Conservation (phyloP, 2,329 filamentous ascomycete species). For the Penicillium capsulatum region DNA sequence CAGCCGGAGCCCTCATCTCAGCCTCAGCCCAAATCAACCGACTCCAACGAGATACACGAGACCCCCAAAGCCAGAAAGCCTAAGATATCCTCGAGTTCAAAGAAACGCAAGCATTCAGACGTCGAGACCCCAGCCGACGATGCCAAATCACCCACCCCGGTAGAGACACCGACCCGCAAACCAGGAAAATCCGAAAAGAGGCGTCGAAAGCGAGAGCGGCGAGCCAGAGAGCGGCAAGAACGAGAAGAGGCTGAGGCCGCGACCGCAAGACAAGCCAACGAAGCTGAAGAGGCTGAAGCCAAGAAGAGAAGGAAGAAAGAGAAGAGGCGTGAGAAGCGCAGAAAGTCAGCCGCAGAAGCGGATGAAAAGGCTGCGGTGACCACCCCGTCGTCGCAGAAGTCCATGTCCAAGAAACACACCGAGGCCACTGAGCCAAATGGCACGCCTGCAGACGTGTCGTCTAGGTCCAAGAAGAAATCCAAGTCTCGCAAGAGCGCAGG, state of each 20-base stretch:
- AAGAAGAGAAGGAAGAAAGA: slow-evolving; percentile 1
- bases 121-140: not conserved
- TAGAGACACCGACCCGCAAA: not conserved
- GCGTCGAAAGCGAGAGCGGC: not conserved
- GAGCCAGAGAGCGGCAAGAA: slow-evolving; percentile 1
- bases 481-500: slow-evolving; percentile 6
- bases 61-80: not conserved
- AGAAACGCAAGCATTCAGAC: slow-evolving; percentile 3
- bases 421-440: slow-evolving; percentile 5
- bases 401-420: slow-evolving; percentile 7
- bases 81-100: slow-evolving; percentile 2
- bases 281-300: not conserved
- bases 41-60: not conserved
- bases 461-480: not conserved
- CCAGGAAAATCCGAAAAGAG: not conserved
- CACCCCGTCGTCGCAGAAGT: slow-evolving; percentile 8
- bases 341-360: not conserved
- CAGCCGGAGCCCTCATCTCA: too few relatives aligned
- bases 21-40: not conserved
- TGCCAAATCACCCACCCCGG: not conserved
- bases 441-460: not conserved
- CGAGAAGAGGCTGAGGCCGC: slow-evolving; percentile 6
- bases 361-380: slow-evolving; percentile 18
- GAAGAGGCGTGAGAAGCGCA: slow-evolving; percentile 10
- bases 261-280: slow-evolving; percentile 1